Conservation (phyloP, 1,284 basidiomycete genomes). For the Gymnopus androsaceus region DNA sequence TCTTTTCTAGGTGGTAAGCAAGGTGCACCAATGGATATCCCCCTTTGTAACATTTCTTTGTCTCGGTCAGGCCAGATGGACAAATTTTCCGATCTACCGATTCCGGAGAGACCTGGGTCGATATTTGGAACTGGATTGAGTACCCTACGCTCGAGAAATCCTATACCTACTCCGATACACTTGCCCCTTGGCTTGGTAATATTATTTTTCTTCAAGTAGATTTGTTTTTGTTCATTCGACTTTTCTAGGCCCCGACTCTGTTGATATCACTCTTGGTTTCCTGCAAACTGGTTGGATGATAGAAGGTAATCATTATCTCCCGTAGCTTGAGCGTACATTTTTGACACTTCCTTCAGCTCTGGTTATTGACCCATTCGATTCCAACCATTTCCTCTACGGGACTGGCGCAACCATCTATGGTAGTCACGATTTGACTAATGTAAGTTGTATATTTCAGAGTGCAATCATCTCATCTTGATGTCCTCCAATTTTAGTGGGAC, state of each 20-base stretch:
- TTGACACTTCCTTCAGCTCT: slow-evolving; percentile 29
- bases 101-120: slow-evolving; percentile 48
- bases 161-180: slow-evolving; percentile 43
- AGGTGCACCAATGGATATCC: background rate
- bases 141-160: slow-evolving; percentile 36
- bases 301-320: slow-evolving; percentile 24
- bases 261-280: slow-evolving; percentile 31
- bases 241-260: slow-evolving; percentile 31
- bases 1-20: background rate
- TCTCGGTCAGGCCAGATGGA: slow-evolving; percentile 68
- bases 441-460: slow-evolving; percentile 8
- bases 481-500: slow-evolving; percentile 39
- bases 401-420: slow-evolving; percentile 65
- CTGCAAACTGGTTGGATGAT: slow-evolving; percentile 38
- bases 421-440: slow-evolving; percentile 49
- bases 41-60: slow-evolving; percentile 27
- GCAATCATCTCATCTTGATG: background rate
- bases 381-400: slow-evolving; percentile 49
- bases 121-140: slow-evolving; percentile 53
- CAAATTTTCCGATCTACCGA: slow-evolving; percentile 64
- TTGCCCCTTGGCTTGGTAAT: slow-evolving; percentile 46
- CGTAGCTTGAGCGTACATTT: background rate
- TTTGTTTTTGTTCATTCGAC: background rate
- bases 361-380: slow-evolving; percentile 51
- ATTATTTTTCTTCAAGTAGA: background rate